Base-by-base conservation (phyloP, 2,329 filamentous ascomycete species). In the Sporothrix protearum region DNA sequence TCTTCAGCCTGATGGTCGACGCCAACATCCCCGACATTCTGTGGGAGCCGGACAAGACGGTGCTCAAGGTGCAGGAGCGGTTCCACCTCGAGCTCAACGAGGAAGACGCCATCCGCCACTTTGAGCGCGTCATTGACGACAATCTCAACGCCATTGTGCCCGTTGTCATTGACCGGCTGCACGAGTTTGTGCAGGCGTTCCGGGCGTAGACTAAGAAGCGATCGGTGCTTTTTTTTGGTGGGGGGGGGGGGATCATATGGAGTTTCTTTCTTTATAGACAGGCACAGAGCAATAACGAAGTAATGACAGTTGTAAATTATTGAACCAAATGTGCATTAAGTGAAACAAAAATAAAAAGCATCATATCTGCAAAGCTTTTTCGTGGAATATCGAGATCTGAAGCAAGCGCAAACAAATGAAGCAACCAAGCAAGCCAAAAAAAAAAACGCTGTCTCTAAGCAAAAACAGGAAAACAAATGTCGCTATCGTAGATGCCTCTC, bases 1-100 rank as follows among this genome's bases (percentile, higher is more conserved):
- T 99, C 59, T 99, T 99, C 80, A 94, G 92, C 77, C 85, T 99
- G 72, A 99, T 99, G 96, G 92, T 97, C 19, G 94, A 98, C 79
- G 95, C 96, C 51, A 97, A 97, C 78, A 97, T 99, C 73, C 96
- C 94, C 0, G 96, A 98, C 77, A 96, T 99, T 77, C 90, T 92
- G 72, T 86, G 97, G 28, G 94, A 97, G 82, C 92, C 93, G 12
- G 94, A 97, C 81, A 96, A 96, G 82, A 94, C 93, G 12, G 95
- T 98, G 19, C 84, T 94, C 76, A 99, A 98, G 82, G 95, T 99
- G 5, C 91, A 96, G 79, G 96, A 99, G 82, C 85, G 96, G 49
- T 97, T 99, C 80, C 94, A 96, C 81, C 81, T 99, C 67, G 95
- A 97, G 78, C 87, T 97, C 79, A 92, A 86, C 64, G 96, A 99